A percentile compares a stretch with the other conserved stretches of the same genome.
These are phyloP conservation scores for Penicillium angulare DNA, from an alignment of 495 filamentous ascomycete genomes.

Conservation along the genomic window DNA sequence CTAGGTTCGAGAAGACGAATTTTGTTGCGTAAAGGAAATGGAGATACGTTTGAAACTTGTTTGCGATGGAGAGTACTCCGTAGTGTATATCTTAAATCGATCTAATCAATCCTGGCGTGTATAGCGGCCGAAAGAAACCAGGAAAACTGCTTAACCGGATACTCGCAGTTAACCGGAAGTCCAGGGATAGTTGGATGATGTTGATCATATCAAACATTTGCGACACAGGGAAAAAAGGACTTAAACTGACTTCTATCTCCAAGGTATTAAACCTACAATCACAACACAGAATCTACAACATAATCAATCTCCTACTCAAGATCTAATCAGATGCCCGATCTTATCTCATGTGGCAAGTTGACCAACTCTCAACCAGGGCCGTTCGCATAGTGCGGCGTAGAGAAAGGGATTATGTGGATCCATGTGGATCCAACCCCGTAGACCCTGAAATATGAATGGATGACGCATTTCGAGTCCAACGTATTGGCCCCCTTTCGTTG, in stretches of 20 bases:
- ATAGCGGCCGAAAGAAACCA: neutral
- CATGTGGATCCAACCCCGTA: neutral
- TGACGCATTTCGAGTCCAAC: neutral
- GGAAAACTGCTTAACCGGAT: too few relatives aligned
- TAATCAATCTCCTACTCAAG: neutral
- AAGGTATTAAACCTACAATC: too few relatives aligned
- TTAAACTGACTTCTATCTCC: too few relatives aligned
- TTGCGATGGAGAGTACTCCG: too few relatives aligned
- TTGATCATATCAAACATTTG: too few relatives aligned
- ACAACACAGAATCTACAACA: neutral
- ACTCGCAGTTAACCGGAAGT: too few relatives aligned
- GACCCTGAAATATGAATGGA: constrained; percentile 2
- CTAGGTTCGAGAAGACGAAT: neutral
- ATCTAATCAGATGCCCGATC: constrained; percentile 6
- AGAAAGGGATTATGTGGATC: neutral
- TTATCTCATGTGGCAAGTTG: neutral
- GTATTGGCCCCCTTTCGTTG: neutral
- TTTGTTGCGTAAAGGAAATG: constrained; percentile 1
- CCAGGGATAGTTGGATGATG: too few relatives aligned
- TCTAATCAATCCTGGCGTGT: neutral
- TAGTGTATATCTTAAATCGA: neutral
- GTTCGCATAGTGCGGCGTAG: neutral
- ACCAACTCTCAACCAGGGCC: neutral
- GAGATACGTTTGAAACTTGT: neutral
- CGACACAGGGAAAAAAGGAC: too few relatives aligned